Percentiles rank a stretch among this genome's conserved stretches.
Evolutionary conservation across 176 grass and related monocot species (phyloP).

Genomic region (Leersia perrieri): DNA sequence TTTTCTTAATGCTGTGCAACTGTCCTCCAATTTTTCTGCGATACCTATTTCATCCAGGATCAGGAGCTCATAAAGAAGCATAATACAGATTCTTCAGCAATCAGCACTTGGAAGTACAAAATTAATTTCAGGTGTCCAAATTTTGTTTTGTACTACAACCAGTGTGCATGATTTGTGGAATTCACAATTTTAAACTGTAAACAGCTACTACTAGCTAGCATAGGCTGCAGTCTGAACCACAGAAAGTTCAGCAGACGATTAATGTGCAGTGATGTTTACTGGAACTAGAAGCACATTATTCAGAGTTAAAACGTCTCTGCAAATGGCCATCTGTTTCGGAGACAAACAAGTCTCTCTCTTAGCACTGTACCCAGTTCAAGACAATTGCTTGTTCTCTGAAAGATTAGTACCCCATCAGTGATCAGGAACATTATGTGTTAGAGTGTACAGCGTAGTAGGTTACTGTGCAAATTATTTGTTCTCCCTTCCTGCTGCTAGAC

Average conservation of each 20-base stretch:
- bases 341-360: conserved; percentile 1
- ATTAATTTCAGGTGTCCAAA: conserved; percentile 16
- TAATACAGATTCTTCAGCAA: conserved; percentile 23
- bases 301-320: conserved; percentile 23
- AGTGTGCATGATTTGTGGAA: not conserved
- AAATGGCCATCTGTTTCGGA: not conserved
- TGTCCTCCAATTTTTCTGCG: not conserved
- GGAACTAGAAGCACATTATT: not conserved
- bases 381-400: not conserved
- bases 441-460: not conserved
- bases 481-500: not conserved
- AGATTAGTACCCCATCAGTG: not conserved
- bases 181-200: not conserved
- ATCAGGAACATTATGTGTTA: not conserved
- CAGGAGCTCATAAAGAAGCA: not conserved
- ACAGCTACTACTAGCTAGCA: not conserved
- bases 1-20: not conserved
- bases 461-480: not conserved
- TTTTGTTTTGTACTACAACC: not conserved
- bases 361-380: not conserved
- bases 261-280: not conserved
- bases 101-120: not conserved
- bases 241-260: not conserved
- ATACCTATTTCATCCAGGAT: not conserved
- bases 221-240: not conserved